A percentile compares a stretch with the other conserved stretches of the same genome.
phyloP scores from a whole-genome alignment of 495 filamentous ascomycete species.

The Podospora bellae-mahoneyi region DNA sequence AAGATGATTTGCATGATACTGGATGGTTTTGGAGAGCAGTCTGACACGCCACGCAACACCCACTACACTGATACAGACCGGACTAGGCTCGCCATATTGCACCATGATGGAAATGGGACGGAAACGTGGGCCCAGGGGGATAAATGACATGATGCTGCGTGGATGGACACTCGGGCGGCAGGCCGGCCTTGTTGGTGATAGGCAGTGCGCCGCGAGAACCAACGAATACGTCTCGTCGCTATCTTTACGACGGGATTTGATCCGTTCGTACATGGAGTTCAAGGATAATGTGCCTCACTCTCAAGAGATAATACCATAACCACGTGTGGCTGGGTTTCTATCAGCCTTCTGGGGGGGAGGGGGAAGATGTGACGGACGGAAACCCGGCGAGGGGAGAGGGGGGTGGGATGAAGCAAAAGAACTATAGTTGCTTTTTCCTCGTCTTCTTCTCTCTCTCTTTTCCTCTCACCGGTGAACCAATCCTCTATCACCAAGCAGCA shows the following conservation, averaged over 20 bases:
- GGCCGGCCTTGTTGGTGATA: background rate
- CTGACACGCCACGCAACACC: background rate
- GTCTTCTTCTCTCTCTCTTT: background rate
- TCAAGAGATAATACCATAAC: background rate
- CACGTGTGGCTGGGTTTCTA: background rate
- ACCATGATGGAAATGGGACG: background rate
- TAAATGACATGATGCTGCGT: background rate
- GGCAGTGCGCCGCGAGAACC: background rate
- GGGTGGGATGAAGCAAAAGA: background rate
- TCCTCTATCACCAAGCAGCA: background rate
- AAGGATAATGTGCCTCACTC: background rate
- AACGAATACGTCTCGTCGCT: background rate
- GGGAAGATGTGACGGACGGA: background rate
- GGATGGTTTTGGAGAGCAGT: too few species aligned
- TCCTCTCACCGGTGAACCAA: background rate
- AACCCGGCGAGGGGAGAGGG: background rate
- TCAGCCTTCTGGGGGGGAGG: background rate
- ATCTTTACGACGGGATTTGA: background rate
- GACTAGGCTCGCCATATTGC: slow-evolving; percentile 6
- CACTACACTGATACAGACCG: background rate
- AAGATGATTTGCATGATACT: background rate
- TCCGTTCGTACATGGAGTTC: background rate
- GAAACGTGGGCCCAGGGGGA: background rate
- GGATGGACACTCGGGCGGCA: background rate
- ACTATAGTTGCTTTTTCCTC: background rate